Base-by-base conservation (phyloP, 2,329 filamentous ascomycete species). In the Cercospora citrullina region DNA sequence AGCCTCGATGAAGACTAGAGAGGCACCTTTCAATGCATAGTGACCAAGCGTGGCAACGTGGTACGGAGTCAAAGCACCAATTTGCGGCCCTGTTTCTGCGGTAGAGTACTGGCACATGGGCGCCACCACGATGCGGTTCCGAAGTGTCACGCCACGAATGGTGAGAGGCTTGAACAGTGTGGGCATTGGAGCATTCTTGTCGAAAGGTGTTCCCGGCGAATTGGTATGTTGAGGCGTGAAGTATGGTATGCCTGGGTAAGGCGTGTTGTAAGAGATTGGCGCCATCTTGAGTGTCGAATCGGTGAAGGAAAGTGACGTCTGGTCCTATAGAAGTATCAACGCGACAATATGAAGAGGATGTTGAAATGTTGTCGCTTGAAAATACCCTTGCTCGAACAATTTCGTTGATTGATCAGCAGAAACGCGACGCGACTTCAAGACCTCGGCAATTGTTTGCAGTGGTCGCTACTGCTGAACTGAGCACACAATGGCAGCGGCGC, bases 41-140 rank as follows among this genome's bases (percentile, higher is more conserved):
- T 92, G 89, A 66, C 93, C 92, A 16, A 94, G 84, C 76, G 96
- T 93, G 36, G 92, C 89, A 63, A 96, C 82, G 77, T 97, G 93
- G 86, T 89, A 97, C 16, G 77, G 91, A 86, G 91, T 93, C 68
- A 90, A 81, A 78, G 94, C 90, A 53, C 94, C 89, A 4, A 76
- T 79, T 31, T 75, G 58, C 4, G 79, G 78, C 0, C 81, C 81
- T 6, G 68, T 59, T 75, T 89, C 84, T 28, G 88, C 77, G 21
- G 88, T 86, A n/a, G 84, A 87, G 80, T 91, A 91, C 77, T 91
- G 89, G 77, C 89, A 91, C 36, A 90, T 81, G 0, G 88, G 88
- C 0, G 87, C 84, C 7, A 90, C 81, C 67, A 87, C 83, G 71
- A 90, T 87, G 45, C 73, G 86, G 78, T 90, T 91, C 71, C 88